These are phyloP conservation scores for Solanum dulcamara DNA, from an alignment of 257 asterid species.

Conservation along the genomic window DNA sequence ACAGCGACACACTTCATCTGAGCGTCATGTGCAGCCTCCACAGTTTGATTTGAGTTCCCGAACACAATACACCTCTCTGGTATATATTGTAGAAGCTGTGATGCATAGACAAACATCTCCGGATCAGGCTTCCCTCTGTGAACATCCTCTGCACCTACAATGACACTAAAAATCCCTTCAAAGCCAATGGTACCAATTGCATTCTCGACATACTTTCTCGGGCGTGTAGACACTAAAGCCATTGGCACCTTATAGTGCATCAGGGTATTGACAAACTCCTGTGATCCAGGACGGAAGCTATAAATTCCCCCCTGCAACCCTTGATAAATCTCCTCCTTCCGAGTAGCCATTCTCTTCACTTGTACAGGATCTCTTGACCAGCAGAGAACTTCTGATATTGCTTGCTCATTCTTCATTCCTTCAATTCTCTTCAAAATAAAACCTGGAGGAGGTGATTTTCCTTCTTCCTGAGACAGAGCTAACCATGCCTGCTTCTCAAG, in stretches of 20 bases:
- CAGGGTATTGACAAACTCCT: constrained; percentile 55
- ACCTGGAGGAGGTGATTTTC: constrained; percentile 69
- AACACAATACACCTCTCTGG: constrained; percentile 89
- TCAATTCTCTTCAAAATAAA: constrained; percentile 67
- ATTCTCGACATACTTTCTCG: constrained; percentile 54
- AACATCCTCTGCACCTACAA: constrained; percentile 87
- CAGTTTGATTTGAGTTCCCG: constrained; percentile 83
- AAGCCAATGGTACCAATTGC: constrained; percentile 63
- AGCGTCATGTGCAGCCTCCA: constrained; percentile 98
- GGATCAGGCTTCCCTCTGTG: constrained; percentile 94
- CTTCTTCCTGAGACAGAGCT: constrained; percentile 69
- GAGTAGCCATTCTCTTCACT: constrained; percentile 47
- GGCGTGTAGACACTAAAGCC: constrained; percentile 87
- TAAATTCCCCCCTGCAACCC: constrained; percentile 72
- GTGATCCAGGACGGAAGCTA: constrained; percentile 71
- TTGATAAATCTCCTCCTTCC: constrained; percentile 83
- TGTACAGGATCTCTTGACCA: constrained; percentile 82
- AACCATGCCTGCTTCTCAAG: constrained; percentile 89
- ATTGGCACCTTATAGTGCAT: constrained; percentile 76
- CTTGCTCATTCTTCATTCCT: constrained; percentile 98
- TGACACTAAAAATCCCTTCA: constrained; percentile 52
- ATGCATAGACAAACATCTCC: constrained; percentile 86
- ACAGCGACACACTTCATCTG: constrained; percentile 89
- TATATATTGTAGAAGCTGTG: constrained; percentile 62
- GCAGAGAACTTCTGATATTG: constrained; percentile 87